A percentile compares a stretch with the other conserved stretches of the same genome.
phyloP scores from a whole-genome alignment of 306 rosid genomes.

The Cicer judaicum region DNA sequence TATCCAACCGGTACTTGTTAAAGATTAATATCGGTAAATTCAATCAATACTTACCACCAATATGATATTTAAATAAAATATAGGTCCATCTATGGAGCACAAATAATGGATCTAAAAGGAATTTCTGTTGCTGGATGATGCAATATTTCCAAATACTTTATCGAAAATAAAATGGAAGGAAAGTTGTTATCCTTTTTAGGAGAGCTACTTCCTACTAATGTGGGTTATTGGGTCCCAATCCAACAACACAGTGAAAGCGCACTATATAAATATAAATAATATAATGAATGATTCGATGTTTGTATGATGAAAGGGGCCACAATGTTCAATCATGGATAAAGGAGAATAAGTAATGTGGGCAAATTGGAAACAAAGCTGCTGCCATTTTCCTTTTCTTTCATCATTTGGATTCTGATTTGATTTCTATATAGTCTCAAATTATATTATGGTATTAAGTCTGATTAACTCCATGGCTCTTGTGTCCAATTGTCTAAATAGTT shows the following conservation, averaged over 20 bases:
- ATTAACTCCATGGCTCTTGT: not conserved
- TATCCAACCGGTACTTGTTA: too few species aligned
- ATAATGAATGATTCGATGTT: slow-evolving; percentile 43
- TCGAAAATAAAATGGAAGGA: slow-evolving; percentile 4
- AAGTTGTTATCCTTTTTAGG: slow-evolving; percentile 31
- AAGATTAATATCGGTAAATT: too few species aligned
- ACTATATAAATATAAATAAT: slow-evolving; percentile 34
- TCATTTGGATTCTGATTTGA: slow-evolving; percentile 43
- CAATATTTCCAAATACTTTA: slow-evolving; percentile 27
- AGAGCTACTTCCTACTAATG: slow-evolving; percentile 33
- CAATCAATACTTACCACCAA: too few species aligned
- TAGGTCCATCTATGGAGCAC: not conserved
- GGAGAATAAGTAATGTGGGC: slow-evolving; percentile 46
- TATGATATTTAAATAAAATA: too few species aligned
- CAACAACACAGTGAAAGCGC: slow-evolving; percentile 58
- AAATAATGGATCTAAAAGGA: slow-evolving; percentile 3
- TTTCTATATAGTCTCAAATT: slow-evolving; percentile 1
- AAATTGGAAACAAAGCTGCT: slow-evolving; percentile 61
- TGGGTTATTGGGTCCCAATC: slow-evolving; percentile 44
- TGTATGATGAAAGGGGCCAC: slow-evolving; percentile 48
- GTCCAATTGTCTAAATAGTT: too few species aligned
- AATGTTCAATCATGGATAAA: slow-evolving; percentile 45
- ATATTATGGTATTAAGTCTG: slow-evolving; percentile 19
- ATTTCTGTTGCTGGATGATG: slow-evolving; percentile 39
- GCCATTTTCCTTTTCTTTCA: slow-evolving; percentile 49